Base-by-base conservation (phyloP, 2,329 filamentous ascomycete genomes). In the Cercospora sojina region DNA sequence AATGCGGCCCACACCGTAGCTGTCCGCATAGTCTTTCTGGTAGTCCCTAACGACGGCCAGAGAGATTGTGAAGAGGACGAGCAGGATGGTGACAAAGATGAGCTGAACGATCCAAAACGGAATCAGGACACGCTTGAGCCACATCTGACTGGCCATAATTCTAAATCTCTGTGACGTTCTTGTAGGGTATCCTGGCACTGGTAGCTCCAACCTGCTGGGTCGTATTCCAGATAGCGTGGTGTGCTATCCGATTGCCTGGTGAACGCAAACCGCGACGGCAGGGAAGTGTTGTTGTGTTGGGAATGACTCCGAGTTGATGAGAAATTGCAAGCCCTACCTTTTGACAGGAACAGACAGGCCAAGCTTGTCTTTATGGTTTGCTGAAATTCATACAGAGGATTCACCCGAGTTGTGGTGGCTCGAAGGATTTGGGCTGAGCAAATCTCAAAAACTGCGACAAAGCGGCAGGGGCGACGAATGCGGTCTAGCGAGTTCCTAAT, bases 101-200 rank as follows among this genome's bases (percentile, higher is more conserved):
- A 71, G 31, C 60, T 75, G 67, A 20, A 74, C 25, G 3, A 69
- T 57, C 74, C 74, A 76, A 64, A 76, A 69, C 3, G 75, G 73
- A 18, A 76, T 69, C 51, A 74, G 68, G 43, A 74, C 70, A 38
- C 69, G 65, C 69, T 76, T 76, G 29, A 65, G 53, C 74, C 74
- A 77, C 18, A 74, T 65, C 27, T 72, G 71, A 57, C 65, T 63
- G 47, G 61, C 62, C 66, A 72, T 74, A 31, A 62, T 47, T 65
- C 49, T 51, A 31, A 35, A 20, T 32, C 55, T 35, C 35, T 31
- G 38, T 20, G 38, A 43, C n/a, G 20, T 32, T 55, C 29, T 38
- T 53, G 64, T 49, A 38, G 25, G 47, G 32, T 56, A 55, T 62
- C 47, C 31, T 62, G 59, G 47, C 59, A 25, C 41, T n/a, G 20